These are phyloP conservation scores for Phytophthora tubulina DNA, from an alignment of 352 stramenopile genomes.

Conservation along the genomic window DNA sequence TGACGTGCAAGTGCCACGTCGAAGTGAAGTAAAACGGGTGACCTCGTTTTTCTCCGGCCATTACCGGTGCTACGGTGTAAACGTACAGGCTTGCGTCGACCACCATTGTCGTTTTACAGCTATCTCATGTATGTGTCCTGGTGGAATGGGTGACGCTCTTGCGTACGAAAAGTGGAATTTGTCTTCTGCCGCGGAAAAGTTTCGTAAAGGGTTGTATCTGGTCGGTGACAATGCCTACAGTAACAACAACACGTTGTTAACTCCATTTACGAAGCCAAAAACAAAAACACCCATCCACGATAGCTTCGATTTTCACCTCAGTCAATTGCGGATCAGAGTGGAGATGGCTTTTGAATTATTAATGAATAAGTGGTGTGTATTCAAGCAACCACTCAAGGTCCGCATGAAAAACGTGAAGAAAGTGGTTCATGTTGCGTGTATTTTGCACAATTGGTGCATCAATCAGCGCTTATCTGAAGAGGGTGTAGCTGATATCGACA, in stretches of 20 bases:
- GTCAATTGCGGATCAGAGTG: slow-evolving; percentile 11
- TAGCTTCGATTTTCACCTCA: slow-evolving; percentile 3
- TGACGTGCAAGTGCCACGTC: background rate
- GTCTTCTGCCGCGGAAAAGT: background rate
- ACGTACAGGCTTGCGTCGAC: slow-evolving; percentile 2
- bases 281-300: background rate
- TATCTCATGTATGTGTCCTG: background rate
- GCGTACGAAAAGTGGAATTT: background rate
- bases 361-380: slow-evolving; percentile 24
- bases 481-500: background rate
- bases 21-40: slow-evolving; percentile 1
- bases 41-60: slow-evolving; percentile 10
- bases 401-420: slow-evolving; percentile 11
- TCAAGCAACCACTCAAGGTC: slow-evolving; percentile 7
- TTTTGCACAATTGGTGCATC: slow-evolving; percentile 19
- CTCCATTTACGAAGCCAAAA: slow-evolving; percentile 9
- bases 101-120: slow-evolving; percentile 5
- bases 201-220: background rate
- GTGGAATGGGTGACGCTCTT: background rate
- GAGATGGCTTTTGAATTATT: slow-evolving; percentile 15
- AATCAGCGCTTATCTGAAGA: background rate
- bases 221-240: slow-evolving; percentile 12
- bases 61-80: background rate
- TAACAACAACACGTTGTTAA: slow-evolving; percentile 4
- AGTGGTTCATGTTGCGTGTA: slow-evolving; percentile 5